Evolutionary conservation across 2,329 filamentous ascomycete species (phyloP), one percentile per base, ranked within the genome.

Genomic region (Penicillium vulpinum): DNA sequence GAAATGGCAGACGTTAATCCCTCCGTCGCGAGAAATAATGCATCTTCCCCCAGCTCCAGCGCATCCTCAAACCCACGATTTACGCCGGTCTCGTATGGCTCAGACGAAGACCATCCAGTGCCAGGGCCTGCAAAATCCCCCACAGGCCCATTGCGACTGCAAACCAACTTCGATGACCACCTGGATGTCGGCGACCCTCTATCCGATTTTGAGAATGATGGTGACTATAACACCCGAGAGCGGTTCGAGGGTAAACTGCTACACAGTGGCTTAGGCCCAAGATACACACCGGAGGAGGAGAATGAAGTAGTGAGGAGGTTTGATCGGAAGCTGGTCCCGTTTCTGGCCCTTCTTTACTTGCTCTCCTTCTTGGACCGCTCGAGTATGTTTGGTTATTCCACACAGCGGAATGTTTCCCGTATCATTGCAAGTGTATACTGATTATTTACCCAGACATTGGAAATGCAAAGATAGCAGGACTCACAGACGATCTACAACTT

Each of bases 361-460:
- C 79, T 96, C 60, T 89, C 87, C 61, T 96, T 96, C 70, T 76
- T 96, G 62, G 92, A 96, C 73, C 83, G 92, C 63, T 92, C 90
- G 18, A 96, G 90, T 92, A 78, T 60, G 81, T 77, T 33, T 31
- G 8, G 8, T 18, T 33, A 28, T 21, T n/a, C n/a, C 15, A 5
- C 51, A 15, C 10, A 15, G 13, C 11, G 31, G 5, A 24, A 21
- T 35, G 9, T 45, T 6, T 24, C 26, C 21, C 28, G 15, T 21
- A 10, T 28, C 6, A 21, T n/a, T 31, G 10, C n/a, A 16, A 26
- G 11, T 53, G n/a, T 54, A 52, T 56, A 45, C 64, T 64, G 26
- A 61, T 36, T 1, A 8, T 18, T 16, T 9, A 36, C 9, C 13
- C 56, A 81, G 81, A 84, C 68, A 83, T 84, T 60, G 84, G 85